Percentiles rank a stretch among this genome's conserved stretches.
Conservation (phyloP, 441 rosid genomes). For the Pelargonium citronellum region DNA sequence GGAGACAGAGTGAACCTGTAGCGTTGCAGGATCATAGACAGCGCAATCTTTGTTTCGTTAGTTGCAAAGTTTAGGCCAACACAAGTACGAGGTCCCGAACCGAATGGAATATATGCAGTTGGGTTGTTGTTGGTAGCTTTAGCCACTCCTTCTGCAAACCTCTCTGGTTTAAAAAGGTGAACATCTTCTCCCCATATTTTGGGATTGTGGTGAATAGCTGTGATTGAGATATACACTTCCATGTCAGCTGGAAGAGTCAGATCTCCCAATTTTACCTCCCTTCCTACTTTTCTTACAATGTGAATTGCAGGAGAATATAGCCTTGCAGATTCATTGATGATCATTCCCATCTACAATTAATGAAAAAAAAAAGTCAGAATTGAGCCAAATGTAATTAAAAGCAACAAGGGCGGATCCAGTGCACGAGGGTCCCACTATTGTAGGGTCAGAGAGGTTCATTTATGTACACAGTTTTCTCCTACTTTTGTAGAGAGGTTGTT, state of each 20-base stretch:
- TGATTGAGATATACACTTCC: background rate
- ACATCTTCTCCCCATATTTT: constrained; percentile 6
- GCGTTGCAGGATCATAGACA: too few relatives aligned
- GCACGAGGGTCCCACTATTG: too few relatives aligned
- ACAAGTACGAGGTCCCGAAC: too few relatives aligned
- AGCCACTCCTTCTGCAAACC: too few relatives aligned
- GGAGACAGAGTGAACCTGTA: background rate
- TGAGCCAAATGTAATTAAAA: background rate
- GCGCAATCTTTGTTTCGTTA: too few relatives aligned
- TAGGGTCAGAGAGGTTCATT: too few relatives aligned
- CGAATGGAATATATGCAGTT: too few relatives aligned
- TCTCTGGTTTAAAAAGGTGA: background rate
- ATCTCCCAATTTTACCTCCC: background rate
- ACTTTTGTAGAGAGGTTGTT: too few relatives aligned
- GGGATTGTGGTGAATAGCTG: background rate
- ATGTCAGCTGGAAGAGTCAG: background rate
- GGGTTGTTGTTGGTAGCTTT: too few relatives aligned
- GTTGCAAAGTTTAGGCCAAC: too few relatives aligned
- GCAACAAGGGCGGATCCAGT: too few relatives aligned
- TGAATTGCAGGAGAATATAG: background rate
- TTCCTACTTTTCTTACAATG: background rate
- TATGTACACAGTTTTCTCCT: too few relatives aligned
- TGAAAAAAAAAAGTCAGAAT: background rate
- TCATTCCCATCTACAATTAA: background rate
- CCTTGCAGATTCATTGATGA: background rate